phyloP scores from a whole-genome alignment of 108 stramenopile genomes.

The Cyclotella baltica region DNA sequence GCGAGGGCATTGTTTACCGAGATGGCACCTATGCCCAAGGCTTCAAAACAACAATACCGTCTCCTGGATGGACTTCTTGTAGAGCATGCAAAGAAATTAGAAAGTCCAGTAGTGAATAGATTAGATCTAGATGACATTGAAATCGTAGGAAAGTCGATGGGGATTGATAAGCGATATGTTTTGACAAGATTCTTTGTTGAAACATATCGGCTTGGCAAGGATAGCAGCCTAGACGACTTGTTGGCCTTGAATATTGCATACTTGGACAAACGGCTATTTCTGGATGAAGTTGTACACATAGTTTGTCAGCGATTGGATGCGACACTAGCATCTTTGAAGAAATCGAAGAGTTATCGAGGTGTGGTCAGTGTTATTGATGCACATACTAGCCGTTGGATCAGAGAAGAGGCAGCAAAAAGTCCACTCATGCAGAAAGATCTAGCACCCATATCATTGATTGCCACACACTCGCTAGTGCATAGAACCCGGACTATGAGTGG shows the following conservation, averaged over 20 bases:
- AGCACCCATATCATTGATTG: constrained; percentile 53
- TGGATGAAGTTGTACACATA: constrained; percentile 68
- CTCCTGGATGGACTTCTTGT: constrained; percentile 74
- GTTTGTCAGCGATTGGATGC: constrained; percentile 68
- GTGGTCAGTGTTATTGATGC: constrained; percentile 80
- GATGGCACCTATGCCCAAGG: constrained; percentile 39
- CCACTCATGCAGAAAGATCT: constrained; percentile 26
- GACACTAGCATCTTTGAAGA: constrained; percentile 53
- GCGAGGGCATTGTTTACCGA: constrained; percentile 54
- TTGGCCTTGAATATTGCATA: constrained; percentile 51
- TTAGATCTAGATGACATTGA: constrained; percentile 70
- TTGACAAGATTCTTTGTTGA: constrained; percentile 74
- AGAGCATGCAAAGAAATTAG: constrained; percentile 51
- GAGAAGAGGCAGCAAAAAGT: constrained; percentile 62
- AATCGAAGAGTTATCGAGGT: constrained; percentile 55
- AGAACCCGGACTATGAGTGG: constrained; percentile 67
- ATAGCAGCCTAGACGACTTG: constrained; percentile 69
- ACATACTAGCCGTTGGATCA: constrained; percentile 74
- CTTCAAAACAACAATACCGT: constrained; percentile 57
- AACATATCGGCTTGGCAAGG: constrained; percentile 81
- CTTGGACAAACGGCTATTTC: constrained; percentile 60
- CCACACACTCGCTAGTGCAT: constrained; percentile 70
- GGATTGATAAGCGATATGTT: constrained; percentile 63
- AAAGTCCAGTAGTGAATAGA: constrained; percentile 52
- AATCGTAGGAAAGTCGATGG: constrained; percentile 64